Evolutionary conservation across 805 yeast species (phyloP).

Genomic region (Wickerhamiella sorbophila): DNA sequence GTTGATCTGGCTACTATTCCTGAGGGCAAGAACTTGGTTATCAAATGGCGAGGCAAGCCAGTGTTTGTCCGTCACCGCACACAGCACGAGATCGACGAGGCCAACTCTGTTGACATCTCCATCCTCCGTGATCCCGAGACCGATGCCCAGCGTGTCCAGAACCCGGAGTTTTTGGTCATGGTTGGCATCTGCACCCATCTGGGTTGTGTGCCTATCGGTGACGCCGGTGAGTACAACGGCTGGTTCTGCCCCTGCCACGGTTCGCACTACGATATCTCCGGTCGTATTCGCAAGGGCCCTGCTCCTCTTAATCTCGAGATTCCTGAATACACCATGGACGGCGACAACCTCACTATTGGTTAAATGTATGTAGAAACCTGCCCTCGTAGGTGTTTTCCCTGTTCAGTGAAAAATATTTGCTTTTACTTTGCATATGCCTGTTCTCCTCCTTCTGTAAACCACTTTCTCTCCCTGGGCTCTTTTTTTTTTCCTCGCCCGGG

Average conservation of each 20-base stretch:
- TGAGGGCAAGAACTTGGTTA: constrained; percentile 93
- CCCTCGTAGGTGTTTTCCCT: not conserved
- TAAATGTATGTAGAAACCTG: constrained; percentile 26
- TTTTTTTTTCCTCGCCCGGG: not conserved
- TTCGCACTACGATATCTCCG: constrained; percentile 98
- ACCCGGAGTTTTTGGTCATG: constrained; percentile 98
- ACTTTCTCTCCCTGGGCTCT: not conserved
- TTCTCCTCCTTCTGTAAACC: too few species aligned
- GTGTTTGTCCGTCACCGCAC: constrained; percentile 99
- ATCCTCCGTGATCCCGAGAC: constrained; percentile 85
- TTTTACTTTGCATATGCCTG: not conserved
- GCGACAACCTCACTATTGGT: constrained; percentile 80
- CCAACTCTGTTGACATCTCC: constrained; percentile 64
- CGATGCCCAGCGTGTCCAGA: constrained; percentile 85
- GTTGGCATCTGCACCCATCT: constrained; percentile 98
- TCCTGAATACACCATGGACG: constrained; percentile 79
- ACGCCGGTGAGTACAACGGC: constrained; percentile 98
- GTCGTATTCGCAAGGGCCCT: constrained; percentile 99
- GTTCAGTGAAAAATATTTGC: not conserved
- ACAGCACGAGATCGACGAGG: constrained; percentile 81
- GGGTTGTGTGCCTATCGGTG: constrained; percentile 99
- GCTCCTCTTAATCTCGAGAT: constrained; percentile 98
- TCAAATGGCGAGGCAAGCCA: constrained; percentile 99
- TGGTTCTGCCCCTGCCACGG: constrained; percentile 99
- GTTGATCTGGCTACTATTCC: constrained; percentile 89